These are phyloP conservation scores for Cicer cuneatum DNA, from an alignment of 306 rosid genomes.

Conservation along the genomic window DNA sequence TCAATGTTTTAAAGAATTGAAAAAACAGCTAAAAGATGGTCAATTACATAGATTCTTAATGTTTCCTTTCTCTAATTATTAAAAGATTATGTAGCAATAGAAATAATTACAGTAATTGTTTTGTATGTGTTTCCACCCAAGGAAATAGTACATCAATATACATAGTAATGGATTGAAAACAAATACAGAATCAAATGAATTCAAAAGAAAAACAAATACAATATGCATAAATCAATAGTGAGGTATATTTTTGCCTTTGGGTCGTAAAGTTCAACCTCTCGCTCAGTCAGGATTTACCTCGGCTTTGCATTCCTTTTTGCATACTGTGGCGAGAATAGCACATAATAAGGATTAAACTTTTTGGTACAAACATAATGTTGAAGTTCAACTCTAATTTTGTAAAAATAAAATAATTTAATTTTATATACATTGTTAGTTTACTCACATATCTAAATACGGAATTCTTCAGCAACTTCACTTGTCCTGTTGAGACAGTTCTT, in stretches of 20 bases:
- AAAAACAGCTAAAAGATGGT: no score
- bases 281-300: constrained; percentile 37
- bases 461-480: constrained; percentile 51
- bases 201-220: neutral
- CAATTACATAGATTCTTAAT: no score
- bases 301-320: constrained; percentile 57
- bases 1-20: no score
- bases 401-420: neutral
- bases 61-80: no score
- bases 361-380: neutral
- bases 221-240: constrained; percentile 3
- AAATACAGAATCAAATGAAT: constrained; percentile 7
- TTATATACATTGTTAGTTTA: neutral
- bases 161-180: neutral
- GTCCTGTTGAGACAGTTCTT: constrained; percentile 55
- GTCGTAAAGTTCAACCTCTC: constrained; percentile 39
- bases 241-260: constrained; percentile 33
- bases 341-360: neutral
- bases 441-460: constrained; percentile 62
- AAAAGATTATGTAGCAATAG: no score
- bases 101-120: no score
- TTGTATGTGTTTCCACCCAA: no score
- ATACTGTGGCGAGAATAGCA: constrained; percentile 34
- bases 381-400: constrained; percentile 2
- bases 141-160: neutral